A percentile compares a stretch with the other conserved stretches of the same genome.
These are phyloP conservation scores for Leccinum variicolor DNA, from an alignment of 768 basidiomycete species.

Conservation along the genomic window DNA sequence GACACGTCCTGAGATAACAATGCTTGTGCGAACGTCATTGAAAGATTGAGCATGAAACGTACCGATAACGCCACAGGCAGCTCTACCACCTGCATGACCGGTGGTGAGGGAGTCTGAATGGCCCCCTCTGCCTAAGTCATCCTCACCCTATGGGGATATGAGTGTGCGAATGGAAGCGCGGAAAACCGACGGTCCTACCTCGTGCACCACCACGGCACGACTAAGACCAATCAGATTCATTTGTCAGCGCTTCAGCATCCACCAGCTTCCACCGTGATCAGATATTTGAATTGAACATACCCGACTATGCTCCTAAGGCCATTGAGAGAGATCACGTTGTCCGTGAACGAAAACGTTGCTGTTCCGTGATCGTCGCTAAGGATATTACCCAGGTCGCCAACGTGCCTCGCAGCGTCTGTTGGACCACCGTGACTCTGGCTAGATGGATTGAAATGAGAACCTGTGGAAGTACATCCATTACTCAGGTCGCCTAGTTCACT, in stretches of 20 bases:
- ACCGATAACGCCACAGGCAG: conserved; percentile 85
- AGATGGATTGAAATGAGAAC: conserved; percentile 76
- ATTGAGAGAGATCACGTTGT: conserved; percentile 60
- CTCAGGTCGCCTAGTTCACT: conserved; percentile 56
- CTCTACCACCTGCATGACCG: conserved; percentile 71
- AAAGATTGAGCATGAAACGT: conserved; percentile 12
- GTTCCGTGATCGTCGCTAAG: conserved; percentile 54
- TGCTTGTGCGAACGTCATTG: background rate
- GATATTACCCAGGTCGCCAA: conserved; percentile 79
- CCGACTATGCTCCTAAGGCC: conserved; percentile 69
- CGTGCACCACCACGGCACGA: conserved; percentile 74
- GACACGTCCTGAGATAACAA: conserved; percentile 13
- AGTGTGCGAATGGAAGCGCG: conserved; percentile 7
- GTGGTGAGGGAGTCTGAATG: conserved; percentile 71
- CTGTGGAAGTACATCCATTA: conserved; percentile 64
- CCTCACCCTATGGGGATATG: conserved; percentile 49
- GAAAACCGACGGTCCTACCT: conserved; percentile 35
- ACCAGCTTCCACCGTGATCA: background rate
- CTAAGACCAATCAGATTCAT: conserved; percentile 29
- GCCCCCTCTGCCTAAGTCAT: conserved; percentile 73
- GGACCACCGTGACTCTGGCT: conserved; percentile 64
- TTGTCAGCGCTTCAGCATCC: background rate
- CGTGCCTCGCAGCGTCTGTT: conserved; percentile 52
- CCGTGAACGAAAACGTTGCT: conserved; percentile 56
- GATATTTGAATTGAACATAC: conserved; percentile 34